Evolutionary conservation across 768 basidiomycete genomes (phyloP).

Genomic region (Kwoniella heveanensis): DNA sequence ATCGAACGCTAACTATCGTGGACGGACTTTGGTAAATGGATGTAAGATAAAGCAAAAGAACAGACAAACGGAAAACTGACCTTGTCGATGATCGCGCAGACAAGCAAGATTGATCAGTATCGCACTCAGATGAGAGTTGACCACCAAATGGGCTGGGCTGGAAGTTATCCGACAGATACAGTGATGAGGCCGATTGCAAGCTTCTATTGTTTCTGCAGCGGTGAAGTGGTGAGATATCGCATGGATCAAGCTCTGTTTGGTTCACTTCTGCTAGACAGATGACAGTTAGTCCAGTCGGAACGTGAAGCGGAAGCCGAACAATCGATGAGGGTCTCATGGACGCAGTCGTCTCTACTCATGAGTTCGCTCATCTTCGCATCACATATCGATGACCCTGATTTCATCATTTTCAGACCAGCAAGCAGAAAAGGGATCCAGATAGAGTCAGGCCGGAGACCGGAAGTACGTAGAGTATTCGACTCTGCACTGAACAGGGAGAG

Average conservation of each 20-base stretch:
- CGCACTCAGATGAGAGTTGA: too few species aligned
- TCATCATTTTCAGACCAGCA: conserved; percentile 21
- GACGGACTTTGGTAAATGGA: background rate
- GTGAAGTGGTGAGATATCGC: background rate
- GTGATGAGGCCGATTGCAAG: background rate
- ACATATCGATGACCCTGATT: conserved; percentile 21
- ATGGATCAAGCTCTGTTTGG: background rate
- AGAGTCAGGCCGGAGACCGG: background rate
- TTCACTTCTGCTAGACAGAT: background rate
- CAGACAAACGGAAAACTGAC: too few species aligned
- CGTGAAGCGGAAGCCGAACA: background rate
- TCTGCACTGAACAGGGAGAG: background rate
- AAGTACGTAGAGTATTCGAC: conserved; percentile 10
- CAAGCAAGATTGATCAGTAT: too few species aligned
- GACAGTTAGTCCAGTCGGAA: background rate
- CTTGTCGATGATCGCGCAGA: too few species aligned
- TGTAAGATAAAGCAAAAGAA: too few species aligned
- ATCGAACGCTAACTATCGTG: background rate
- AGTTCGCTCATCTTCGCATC: background rate
- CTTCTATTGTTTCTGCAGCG: background rate
- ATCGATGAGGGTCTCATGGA: background rate
- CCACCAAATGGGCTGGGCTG: too few species aligned
- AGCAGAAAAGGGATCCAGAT: background rate
- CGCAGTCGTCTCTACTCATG: background rate
- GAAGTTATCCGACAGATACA: background rate